A percentile compares a stretch with the other conserved stretches of the same genome.
These are phyloP conservation scores for Panicum hallii DNA, from an alignment of 202 grass and related monocot genomes.

Conservation along the genomic window DNA sequence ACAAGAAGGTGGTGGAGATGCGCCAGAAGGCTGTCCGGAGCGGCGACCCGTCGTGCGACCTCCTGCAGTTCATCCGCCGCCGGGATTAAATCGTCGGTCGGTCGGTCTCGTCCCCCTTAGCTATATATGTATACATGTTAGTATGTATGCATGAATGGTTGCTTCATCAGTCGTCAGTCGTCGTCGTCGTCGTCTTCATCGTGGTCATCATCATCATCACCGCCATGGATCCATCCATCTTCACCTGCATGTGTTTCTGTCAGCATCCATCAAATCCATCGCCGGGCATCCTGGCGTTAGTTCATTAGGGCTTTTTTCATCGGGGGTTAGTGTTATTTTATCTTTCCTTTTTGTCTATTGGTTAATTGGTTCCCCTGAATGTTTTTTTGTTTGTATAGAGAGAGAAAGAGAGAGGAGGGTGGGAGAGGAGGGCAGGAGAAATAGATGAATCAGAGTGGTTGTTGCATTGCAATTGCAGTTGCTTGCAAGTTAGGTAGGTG, in stretches of 20 bases:
- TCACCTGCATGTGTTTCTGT: conserved; percentile 61
- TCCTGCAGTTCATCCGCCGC: conserved; percentile 86
- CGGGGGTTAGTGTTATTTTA: conserved; percentile 48
- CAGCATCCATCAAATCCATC: conserved; percentile 42
- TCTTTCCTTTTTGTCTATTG: conserved; percentile 69
- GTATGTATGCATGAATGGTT: conserved; percentile 83
- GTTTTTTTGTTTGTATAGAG: conserved; percentile 85
- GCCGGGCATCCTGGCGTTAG: conserved; percentile 50
- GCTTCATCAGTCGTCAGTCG: conserved; percentile 61
- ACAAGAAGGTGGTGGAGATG: conserved; percentile 99
- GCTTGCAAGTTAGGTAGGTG: conserved; percentile 75
- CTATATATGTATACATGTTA: conserved; percentile 78
- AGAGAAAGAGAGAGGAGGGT: conserved; percentile 46
- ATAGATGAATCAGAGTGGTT: conserved; percentile 81
- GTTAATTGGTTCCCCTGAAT: conserved; percentile 78
- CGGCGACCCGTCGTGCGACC: conserved; percentile 57
- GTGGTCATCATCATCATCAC: conserved; percentile 43
- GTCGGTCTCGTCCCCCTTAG: conserved; percentile 49
- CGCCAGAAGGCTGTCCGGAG: conserved; percentile 58
- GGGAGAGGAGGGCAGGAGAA: conserved; percentile 65
- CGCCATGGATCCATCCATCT: conserved; percentile 32
- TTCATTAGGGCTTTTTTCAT: conserved; percentile 57
- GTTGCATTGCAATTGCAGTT: conserved; percentile 62
- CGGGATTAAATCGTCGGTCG: conserved; percentile 45
- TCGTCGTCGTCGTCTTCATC: conserved; percentile 50